Conservation (phyloP, 331 rosid species). For the Saraca asoca region DNA sequence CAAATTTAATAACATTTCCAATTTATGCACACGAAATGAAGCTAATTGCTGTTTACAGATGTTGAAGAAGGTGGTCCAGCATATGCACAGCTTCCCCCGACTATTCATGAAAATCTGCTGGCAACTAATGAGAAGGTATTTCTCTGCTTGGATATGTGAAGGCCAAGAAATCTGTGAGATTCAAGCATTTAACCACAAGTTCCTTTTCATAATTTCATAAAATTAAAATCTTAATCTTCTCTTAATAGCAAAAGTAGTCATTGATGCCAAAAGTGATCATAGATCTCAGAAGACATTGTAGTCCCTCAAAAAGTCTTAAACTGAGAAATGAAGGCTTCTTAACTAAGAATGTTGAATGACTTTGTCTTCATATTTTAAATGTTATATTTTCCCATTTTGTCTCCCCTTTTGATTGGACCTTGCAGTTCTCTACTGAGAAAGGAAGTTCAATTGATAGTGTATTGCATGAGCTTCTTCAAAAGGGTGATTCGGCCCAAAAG, state of each 20-base stretch:
- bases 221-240: neutral
- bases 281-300: conserved; percentile 1
- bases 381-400: conserved; percentile 8
- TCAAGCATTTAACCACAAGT: conserved; percentile 2
- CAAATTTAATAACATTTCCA: neutral
- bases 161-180: neutral
- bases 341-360: neutral
- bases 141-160: conserved; percentile 19
- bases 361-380: conserved; percentile 6
- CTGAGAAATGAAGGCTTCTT: neutral
- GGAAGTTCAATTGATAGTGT: conserved; percentile 55
- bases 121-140: conserved; percentile 53
- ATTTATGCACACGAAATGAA: conserved; percentile 1
- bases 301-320: neutral
- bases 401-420: conserved; percentile 20
- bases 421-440: conserved; percentile 53
- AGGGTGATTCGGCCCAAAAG: conserved; percentile 64
- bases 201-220: neutral
- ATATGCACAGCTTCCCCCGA: conserved; percentile 54
- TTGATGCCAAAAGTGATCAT: conserved; percentile 6
- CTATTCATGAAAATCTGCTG: conserved; percentile 58
- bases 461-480: conserved; percentile 61
- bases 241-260: conserved; percentile 6
- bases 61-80: conserved; percentile 49
- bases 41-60: conserved; percentile 45